Percentiles rank a stretch among this genome's conserved stretches.
Evolutionary conservation across 495 filamentous ascomycete genomes (phyloP).

Genomic region (Penicillium malachiteum): DNA sequence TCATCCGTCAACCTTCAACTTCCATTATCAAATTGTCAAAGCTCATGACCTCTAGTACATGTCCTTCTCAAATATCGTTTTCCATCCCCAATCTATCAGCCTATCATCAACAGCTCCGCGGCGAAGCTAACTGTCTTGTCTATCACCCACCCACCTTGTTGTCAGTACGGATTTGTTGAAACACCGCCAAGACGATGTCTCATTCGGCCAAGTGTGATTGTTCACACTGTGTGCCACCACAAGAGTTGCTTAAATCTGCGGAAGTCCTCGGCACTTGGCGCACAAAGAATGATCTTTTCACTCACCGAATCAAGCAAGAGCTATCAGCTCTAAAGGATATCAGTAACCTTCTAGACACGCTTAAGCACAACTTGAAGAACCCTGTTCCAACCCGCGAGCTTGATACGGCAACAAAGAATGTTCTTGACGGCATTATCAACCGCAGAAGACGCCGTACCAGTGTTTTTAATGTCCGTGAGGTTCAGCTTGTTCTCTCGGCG

Average conservation of each 20-base stretch:
- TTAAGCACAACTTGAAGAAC: not conserved
- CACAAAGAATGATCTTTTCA: not conserved
- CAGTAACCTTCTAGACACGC: not conserved
- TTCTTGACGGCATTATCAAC: not conserved
- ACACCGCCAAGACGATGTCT: not conserved
- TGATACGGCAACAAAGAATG: not conserved
- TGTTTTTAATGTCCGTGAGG: not conserved
- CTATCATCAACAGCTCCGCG: too few species aligned
- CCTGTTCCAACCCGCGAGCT: not conserved
- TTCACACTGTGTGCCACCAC: not conserved
- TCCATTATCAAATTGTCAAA: too few species aligned
- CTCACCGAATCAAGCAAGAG: not conserved
- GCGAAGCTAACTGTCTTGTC: too few species aligned
- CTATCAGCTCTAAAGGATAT: not conserved
- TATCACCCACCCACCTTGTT: too few species aligned
- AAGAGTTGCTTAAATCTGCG: not conserved
- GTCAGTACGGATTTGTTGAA: too few species aligned
- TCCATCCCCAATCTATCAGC: too few species aligned
- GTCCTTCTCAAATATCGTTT: too few species aligned
- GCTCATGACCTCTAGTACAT: too few species aligned
- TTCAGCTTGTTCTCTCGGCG: not conserved
- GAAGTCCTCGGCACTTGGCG: not conserved
- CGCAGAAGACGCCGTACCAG: not conserved
- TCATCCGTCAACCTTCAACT: too few species aligned
- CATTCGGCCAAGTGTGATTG: not conserved